phyloP scores from a whole-genome alignment of 768 basidiomycete species.

The Saitozyma sp. region DNA sequence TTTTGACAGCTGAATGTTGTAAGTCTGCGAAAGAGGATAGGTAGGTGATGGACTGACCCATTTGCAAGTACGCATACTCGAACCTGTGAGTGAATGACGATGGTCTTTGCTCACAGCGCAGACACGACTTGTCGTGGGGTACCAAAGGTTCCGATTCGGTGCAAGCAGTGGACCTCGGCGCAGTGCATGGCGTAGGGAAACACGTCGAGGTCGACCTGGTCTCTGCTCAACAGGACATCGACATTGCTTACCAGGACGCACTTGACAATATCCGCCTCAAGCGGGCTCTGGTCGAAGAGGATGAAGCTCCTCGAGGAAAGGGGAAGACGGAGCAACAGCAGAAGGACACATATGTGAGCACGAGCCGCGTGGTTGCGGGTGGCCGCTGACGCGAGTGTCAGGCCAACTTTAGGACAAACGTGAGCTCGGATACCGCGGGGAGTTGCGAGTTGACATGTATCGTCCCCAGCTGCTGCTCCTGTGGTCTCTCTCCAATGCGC shows the following conservation, averaged over 20 bases:
- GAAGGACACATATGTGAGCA: constrained; percentile 49
- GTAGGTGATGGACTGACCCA: constrained; percentile 8
- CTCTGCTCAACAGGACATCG: constrained; percentile 75
- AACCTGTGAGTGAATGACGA: constrained; percentile 31
- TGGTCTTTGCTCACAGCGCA: constrained; percentile 5
- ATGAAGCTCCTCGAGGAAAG: constrained; percentile 16
- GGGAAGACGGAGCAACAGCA: constrained; percentile 48
- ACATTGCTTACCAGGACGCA: constrained; percentile 80
- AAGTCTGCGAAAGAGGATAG: constrained; percentile 6
- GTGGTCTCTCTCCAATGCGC: constrained; percentile 51
- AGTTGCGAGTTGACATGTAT: neutral
- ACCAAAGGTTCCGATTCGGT: constrained; percentile 83
- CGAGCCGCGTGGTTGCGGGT: neutral
- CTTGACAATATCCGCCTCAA: constrained; percentile 67
- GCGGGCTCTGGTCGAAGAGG: constrained; percentile 33
- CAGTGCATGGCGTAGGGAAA: constrained; percentile 68
- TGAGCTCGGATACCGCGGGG: constrained; percentile 10
- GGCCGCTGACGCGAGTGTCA: constrained; percentile 38
- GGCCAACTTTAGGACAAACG: constrained; percentile 51
- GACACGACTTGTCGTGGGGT: constrained; percentile 61
- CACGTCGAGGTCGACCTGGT: constrained; percentile 86
- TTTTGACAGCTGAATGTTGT: constrained; percentile 32
- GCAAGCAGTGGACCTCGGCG: constrained; percentile 72
- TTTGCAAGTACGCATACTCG: constrained; percentile 45
- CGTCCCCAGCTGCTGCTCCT: constrained; percentile 41